Evolutionary conservation across 2,329 filamentous ascomycete genomes (phyloP).

Genomic region (Verticillium dahliae): DNA sequence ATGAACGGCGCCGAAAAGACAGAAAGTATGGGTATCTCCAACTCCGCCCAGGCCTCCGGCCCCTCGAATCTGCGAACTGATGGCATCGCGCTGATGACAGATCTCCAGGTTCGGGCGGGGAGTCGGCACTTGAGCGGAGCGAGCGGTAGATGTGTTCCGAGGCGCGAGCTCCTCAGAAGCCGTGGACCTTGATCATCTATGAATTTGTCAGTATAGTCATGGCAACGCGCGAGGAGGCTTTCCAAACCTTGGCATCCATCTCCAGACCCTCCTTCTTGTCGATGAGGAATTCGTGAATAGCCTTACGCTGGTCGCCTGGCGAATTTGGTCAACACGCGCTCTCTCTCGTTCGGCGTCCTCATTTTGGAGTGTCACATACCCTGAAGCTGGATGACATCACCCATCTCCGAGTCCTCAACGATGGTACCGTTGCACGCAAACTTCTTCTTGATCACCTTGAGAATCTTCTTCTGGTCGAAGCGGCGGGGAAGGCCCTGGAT

Average conservation of each 20-base stretch:
- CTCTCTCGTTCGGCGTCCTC: background rate
- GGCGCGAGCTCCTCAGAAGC: constrained; percentile 46
- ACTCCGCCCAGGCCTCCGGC: background rate
- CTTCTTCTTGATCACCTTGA: constrained; percentile 99
- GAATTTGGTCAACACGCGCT: background rate
- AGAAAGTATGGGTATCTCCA: background rate
- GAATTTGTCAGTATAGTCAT: background rate
- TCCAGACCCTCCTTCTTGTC: constrained; percentile 82
- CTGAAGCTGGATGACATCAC: constrained; percentile 13
- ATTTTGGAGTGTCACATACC: background rate
- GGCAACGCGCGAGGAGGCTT: background rate
- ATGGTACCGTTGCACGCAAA: constrained; percentile 15
- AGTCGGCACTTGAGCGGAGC: background rate
- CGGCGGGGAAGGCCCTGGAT: constrained; percentile 98
- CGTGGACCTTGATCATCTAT: constrained; percentile 41
- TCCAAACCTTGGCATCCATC: constrained; percentile 64
- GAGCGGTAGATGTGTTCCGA: background rate
- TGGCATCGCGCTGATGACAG: background rate
- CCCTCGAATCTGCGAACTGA: background rate
- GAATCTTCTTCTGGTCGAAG: constrained; percentile 99
- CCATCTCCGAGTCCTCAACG: constrained; percentile 13
- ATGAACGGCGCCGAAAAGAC: background rate
- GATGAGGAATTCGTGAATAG: constrained; percentile 84
- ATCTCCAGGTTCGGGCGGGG: background rate
- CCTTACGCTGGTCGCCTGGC: constrained; percentile 74